Conservation (phyloP, 2,329 filamentous ascomycete species). For the Penicillium sp. region DNA sequence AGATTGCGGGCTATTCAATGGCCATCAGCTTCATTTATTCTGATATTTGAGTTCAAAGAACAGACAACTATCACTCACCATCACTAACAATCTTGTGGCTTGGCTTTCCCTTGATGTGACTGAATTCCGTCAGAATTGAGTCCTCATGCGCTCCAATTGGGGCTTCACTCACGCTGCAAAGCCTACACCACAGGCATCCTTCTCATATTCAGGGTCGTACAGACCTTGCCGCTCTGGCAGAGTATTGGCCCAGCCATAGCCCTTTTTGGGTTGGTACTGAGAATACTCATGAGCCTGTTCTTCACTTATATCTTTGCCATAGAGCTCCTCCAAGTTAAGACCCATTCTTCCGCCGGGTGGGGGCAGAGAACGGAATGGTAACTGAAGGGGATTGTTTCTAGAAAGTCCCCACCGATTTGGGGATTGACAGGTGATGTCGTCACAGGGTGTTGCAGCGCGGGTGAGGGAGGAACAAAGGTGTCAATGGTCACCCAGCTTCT, state of each 20-base stretch:
- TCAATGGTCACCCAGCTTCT: slow-evolving; percentile 24
- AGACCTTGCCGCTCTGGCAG: slow-evolving; percentile 97
- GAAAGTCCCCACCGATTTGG: slow-evolving; percentile 21
- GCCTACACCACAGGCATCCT: slow-evolving; percentile 99
- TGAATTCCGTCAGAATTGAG: slow-evolving; percentile 37
- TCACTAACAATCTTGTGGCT: slow-evolving; percentile 99
- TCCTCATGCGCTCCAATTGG: neutral
- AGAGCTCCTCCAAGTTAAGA: slow-evolving; percentile 49
- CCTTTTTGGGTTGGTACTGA: slow-evolving; percentile 55
- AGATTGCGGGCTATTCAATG: slow-evolving; percentile 71
- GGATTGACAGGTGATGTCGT: slow-evolving; percentile 24
- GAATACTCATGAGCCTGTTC: slow-evolving; percentile 48
- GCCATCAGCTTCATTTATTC: neutral
- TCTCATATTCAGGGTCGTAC: slow-evolving; percentile 93
- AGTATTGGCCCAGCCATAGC: slow-evolving; percentile 92
- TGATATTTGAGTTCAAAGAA: neutral
- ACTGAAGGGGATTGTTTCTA: slow-evolving; percentile 12
- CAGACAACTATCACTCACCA: slow-evolving; percentile 60
- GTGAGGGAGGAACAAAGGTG: slow-evolving; percentile 10
- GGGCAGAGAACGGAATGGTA: slow-evolving; percentile 38
- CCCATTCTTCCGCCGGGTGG: slow-evolving; percentile 52
- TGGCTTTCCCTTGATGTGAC: slow-evolving; percentile 93
- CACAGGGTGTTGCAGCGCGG: slow-evolving; percentile 25
- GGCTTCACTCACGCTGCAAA: slow-evolving; percentile 78
- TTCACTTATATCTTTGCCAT: slow-evolving; percentile 47